Percentiles rank a stretch among this genome's conserved stretches.
These are phyloP conservation scores for Karstenula rhodostoma DNA, from an alignment of 2,329 filamentous ascomycete species.

Conservation along the genomic window DNA sequence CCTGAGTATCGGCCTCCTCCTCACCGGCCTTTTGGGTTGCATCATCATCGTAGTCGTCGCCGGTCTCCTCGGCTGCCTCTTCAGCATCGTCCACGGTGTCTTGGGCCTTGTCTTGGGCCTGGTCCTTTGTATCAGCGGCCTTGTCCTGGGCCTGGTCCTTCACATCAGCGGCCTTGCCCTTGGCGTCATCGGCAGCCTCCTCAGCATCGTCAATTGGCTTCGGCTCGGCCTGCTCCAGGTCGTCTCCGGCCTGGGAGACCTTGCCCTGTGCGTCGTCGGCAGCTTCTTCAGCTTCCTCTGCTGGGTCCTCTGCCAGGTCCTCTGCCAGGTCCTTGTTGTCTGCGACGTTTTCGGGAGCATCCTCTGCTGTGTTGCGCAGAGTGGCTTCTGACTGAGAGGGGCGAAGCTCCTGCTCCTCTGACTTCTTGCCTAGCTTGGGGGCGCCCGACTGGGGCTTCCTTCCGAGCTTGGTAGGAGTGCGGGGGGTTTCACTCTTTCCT, in stretches of 20 bases:
- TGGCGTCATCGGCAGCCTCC: slow-evolving; percentile 26
- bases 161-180: slow-evolving; percentile 34
- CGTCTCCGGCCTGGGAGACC: slow-evolving; percentile 56
- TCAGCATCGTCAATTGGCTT: slow-evolving; percentile 56
- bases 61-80: slow-evolving; percentile 54
- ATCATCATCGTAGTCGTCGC: slow-evolving; percentile 51
- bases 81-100: slow-evolving; percentile 34
- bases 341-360: slow-evolving; percentile 39
- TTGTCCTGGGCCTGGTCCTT: slow-evolving; percentile 27
- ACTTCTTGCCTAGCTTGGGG: slow-evolving; percentile 54
- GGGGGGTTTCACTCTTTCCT: slow-evolving; percentile 58
- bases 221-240: slow-evolving; percentile 56
- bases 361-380: slow-evolving; percentile 38
- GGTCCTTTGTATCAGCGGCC: slow-evolving; percentile 27
- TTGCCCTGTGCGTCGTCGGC: slow-evolving; percentile 54
- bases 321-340: slow-evolving; percentile 34
- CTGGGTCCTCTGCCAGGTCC: slow-evolving; percentile 35
- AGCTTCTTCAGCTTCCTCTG: slow-evolving; percentile 37
- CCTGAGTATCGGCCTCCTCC: slow-evolving; percentile 37
- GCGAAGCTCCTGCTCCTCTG: slow-evolving; percentile 37
- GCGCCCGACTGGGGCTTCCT: slow-evolving; percentile 52
- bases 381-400: slow-evolving; percentile 40
- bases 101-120: slow-evolving; percentile 13
- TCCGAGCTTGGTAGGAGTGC: slow-evolving; percentile 61
- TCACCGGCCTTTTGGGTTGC: slow-evolving; percentile 15